Conservation (phyloP, 805 yeast genomes). For the Metahyphopichia silvanorum region DNA sequence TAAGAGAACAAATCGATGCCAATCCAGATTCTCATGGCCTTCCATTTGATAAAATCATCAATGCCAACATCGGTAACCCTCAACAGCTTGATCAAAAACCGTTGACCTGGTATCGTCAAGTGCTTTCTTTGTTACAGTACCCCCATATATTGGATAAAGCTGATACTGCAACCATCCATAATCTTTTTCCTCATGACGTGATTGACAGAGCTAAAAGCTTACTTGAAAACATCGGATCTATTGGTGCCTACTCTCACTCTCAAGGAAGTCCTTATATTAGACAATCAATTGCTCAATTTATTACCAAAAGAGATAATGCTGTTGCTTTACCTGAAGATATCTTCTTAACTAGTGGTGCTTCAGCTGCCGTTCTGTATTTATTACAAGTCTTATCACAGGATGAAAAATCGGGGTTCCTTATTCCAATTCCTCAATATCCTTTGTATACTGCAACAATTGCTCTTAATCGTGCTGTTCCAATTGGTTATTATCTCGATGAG, state of each 20-base stretch:
- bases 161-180: conserved; percentile 22
- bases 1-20: conserved; percentile 51
- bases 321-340: conserved; percentile 65
- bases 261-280: conserved; percentile 80
- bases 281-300: conserved; percentile 76
- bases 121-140: conserved; percentile 78
- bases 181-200: conserved; percentile 62
- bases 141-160: conserved; percentile 56
- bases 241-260: conserved; percentile 94
- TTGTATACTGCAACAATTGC: conserved; percentile 93
- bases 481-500: conserved; percentile 87
- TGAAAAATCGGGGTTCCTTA: conserved; percentile 69
- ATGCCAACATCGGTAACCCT: conserved; percentile 96
- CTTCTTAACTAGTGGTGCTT: conserved; percentile 90
- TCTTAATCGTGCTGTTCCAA: conserved; percentile 73
- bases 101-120: conserved; percentile 91
- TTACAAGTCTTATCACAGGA: conserved; percentile 69
- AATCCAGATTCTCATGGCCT: conserved; percentile 54
- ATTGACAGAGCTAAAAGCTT: conserved; percentile 64
- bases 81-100: conserved; percentile 96
- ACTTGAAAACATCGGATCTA: conserved; percentile 65
- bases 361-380: conserved; percentile 84
- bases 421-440: conserved; percentile 98
- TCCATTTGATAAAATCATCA: conserved; percentile 76
- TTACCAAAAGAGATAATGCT: conserved; percentile 72